Conservation (phyloP, 2,329 filamentous ascomycete species). For the Cadophora gregata region DNA sequence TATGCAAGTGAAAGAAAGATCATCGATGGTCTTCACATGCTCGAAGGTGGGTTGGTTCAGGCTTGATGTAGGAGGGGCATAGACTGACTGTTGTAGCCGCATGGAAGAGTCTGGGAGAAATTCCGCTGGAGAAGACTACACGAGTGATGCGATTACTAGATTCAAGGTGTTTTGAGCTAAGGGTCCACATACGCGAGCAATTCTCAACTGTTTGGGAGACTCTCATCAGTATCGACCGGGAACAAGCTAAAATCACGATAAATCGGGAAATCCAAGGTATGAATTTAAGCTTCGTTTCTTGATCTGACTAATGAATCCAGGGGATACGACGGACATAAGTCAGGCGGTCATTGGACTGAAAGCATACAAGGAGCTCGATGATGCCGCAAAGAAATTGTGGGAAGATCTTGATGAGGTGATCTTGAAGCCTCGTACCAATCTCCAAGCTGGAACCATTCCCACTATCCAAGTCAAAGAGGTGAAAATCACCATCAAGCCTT, state of each 20-base stretch:
- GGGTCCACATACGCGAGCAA: slow-evolving; percentile 67
- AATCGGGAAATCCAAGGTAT: slow-evolving; percentile 29
- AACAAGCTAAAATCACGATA: slow-evolving; percentile 62
- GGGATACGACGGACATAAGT: slow-evolving; percentile 54
- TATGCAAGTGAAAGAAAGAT: slow-evolving; percentile 60
- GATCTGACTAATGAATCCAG: slow-evolving; percentile 20
- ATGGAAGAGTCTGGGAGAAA: slow-evolving; percentile 61
- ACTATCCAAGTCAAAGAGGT: slow-evolving; percentile 52
- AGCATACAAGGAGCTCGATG: slow-evolving; percentile 65
- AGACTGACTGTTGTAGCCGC: slow-evolving; percentile 51
- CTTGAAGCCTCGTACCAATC: slow-evolving; percentile 63
- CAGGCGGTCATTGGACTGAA: slow-evolving; percentile 62
- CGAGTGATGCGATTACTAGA: slow-evolving; percentile 70
- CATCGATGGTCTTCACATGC: slow-evolving; percentile 60
- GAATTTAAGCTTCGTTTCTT: not conserved
- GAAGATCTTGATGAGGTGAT: slow-evolving; percentile 67
- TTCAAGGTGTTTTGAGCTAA: slow-evolving; percentile 68
- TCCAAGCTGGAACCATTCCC: slow-evolving; percentile 42
- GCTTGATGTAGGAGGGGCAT: not conserved
- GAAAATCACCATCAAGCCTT: slow-evolving; percentile 32
- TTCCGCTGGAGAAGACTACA: slow-evolving; percentile 66
- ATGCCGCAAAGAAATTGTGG: slow-evolving; percentile 65
- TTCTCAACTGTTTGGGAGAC: slow-evolving; percentile 74
- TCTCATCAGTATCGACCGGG: slow-evolving; percentile 67
- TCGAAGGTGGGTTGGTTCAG: slow-evolving; percentile 55